Evolutionary conservation across 768 basidiomycete genomes (phyloP).

Genomic region (Psilocybe cubensis): DNA sequence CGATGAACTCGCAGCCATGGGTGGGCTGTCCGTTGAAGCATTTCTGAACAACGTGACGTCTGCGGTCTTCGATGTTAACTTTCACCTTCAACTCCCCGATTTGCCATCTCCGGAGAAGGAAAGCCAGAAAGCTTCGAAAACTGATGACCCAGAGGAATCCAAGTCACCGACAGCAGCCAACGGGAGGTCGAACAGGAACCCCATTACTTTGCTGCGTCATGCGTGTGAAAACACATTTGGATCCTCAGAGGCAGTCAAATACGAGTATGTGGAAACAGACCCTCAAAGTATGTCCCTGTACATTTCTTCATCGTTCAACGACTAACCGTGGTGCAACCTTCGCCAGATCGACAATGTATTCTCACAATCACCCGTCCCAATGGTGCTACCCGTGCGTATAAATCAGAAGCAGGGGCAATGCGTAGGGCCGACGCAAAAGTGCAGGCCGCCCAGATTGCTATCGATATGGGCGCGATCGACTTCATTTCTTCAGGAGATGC

Average conservation of each 20-base stretch:
- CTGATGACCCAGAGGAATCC: constrained; percentile 10
- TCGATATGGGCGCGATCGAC: constrained; percentile 62
- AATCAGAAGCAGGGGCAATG: constrained; percentile 46
- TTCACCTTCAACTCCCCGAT: constrained; percentile 23
- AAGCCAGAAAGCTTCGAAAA: constrained; percentile 8
- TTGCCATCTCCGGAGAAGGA: constrained; percentile 17
- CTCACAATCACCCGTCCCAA: constrained; percentile 62
- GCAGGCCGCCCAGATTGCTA: constrained; percentile 54
- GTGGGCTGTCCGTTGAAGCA: constrained; percentile 31
- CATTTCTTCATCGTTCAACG: not conserved
- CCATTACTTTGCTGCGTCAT: constrained; percentile 41
- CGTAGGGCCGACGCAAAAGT: constrained; percentile 58
- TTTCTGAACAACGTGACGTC: constrained; percentile 24
- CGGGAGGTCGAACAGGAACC: constrained; percentile 11
- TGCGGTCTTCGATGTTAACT: constrained; percentile 20
- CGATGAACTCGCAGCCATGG: constrained; percentile 25
- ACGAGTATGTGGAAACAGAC: constrained; percentile 49
- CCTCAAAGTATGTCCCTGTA: constrained; percentile 34
- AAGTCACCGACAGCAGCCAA: not conserved
- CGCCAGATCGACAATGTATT: constrained; percentile 60
- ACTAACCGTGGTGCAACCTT: not conserved
- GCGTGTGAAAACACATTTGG: constrained; percentile 46
- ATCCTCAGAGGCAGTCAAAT: constrained; percentile 43
- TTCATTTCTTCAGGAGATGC: constrained; percentile 55
- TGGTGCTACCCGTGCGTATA: constrained; percentile 54